Evolutionary conservation across 345 rosid species (phyloP).

Genomic region (Ceriops tagal): DNA sequence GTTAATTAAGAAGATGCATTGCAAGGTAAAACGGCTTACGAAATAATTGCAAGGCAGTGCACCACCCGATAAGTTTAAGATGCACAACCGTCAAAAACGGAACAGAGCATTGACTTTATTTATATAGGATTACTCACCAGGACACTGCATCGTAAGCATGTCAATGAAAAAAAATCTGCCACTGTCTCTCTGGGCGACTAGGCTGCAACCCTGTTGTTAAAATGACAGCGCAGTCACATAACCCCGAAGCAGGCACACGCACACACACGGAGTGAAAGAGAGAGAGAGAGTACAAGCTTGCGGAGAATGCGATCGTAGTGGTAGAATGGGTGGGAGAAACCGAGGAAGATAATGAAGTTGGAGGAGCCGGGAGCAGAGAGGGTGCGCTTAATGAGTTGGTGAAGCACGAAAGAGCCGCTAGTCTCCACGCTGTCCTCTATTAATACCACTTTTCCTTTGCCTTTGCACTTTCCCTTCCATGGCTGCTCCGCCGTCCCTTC

Average conservation of each 20-base stretch:
- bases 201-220: slow-evolving; percentile 67
- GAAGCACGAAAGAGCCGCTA: slow-evolving; percentile 69
- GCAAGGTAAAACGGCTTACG: too few relatives aligned
- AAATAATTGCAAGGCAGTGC: too few relatives aligned
- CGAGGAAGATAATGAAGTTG: slow-evolving; percentile 53
- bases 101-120: not conserved
- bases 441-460: slow-evolving; percentile 49
- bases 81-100: not conserved
- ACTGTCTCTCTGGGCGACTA: slow-evolving; percentile 51
- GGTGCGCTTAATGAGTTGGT: slow-evolving; percentile 71
- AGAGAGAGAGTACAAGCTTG: slow-evolving; percentile 14
- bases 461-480: slow-evolving; percentile 34
- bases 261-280: too few relatives aligned
- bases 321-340: slow-evolving; percentile 75
- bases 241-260: not conserved
- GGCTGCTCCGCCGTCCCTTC: slow-evolving; percentile 37
- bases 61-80: not conserved
- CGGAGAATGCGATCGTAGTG: slow-evolving; percentile 64
- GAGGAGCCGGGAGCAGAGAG: slow-evolving; percentile 46
- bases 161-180: slow-evolving; percentile 66
- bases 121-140: slow-evolving; percentile 58
- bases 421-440: slow-evolving; percentile 84
- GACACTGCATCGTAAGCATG: slow-evolving; percentile 53
- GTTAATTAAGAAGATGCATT: too few relatives aligned
- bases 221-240: not conserved